These are phyloP conservation scores for Geranium brycei DNA, from an alignment of 345 rosid species.

Conservation along the genomic window DNA sequence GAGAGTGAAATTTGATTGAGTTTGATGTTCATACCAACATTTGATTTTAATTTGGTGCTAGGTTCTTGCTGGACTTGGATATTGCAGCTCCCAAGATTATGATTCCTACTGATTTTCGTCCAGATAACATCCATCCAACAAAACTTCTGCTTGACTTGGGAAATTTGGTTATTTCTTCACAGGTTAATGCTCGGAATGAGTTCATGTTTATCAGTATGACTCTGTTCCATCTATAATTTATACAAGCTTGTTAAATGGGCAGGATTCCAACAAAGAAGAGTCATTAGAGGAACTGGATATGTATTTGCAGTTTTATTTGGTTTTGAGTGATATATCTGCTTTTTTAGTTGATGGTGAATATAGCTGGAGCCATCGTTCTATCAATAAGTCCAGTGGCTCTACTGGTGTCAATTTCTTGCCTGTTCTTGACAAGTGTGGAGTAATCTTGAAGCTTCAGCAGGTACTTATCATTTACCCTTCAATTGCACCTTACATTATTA, in stretches of 20 bases:
- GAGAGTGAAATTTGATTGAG: no score
- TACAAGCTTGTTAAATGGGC: constrained; percentile 16
- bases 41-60: constrained; percentile 21
- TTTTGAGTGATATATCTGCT: constrained; percentile 87
- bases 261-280: constrained; percentile 54
- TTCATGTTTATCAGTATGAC: constrained; percentile 2
- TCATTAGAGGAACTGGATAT: constrained; percentile 44
- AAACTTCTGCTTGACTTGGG: constrained; percentile 95
- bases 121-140: constrained; percentile 55
- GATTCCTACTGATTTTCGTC: constrained; percentile 83
- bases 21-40: background rate
- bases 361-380: constrained; percentile 46
- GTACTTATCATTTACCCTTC: constrained; percentile 23
- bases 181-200: constrained; percentile 33
- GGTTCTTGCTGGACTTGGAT: constrained; percentile 91
- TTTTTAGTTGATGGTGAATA: constrained; percentile 90
- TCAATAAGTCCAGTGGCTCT: constrained; percentile 20
- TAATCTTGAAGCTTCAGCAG: constrained; percentile 79
- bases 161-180: constrained; percentile 74
- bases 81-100: constrained; percentile 98
- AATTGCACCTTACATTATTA: constrained; percentile 4
- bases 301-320: constrained; percentile 88
- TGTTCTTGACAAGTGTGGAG: constrained; percentile 87
- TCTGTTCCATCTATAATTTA: constrained; percentile 2
- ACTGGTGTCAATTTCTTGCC: constrained; percentile 47